Evolutionary conservation across 768 basidiomycete genomes (phyloP), one percentile per base, ranked within the genome.

Genomic region (Jaapia argillacea): DNA sequence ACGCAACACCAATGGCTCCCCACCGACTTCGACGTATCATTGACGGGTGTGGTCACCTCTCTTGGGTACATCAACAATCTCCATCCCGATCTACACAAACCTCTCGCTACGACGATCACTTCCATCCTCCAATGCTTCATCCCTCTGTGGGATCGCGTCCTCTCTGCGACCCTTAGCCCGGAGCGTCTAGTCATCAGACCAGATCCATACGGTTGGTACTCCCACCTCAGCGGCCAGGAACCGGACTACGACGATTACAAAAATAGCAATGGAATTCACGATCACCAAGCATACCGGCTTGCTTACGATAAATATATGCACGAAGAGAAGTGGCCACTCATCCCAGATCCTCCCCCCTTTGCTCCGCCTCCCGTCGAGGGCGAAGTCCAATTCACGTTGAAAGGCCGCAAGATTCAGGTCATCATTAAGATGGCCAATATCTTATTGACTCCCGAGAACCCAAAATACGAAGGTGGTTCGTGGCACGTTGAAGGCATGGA

Each of bases 61-160:
- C 49, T 51, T 5, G 42, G 41, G 0, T 58, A 58, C 26, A 57
- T 61, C 49, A 58, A 61, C 49, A 58, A 59, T 35, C 44, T 61
- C 5, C 52, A 54, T 36, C 58, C 54, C 1, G 26, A 35, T 0
- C 40, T 48, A 4, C 48, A 56, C 41, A 40, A n/a, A 5, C 31
- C 43, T 6, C 44, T 60, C 1, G 51, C 54, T 41, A 25, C 33
- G 2, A 18, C 54, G 14, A 53, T 60, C 25, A 33, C 47, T 1
- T 22, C 42, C 33, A 49, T 54, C 39, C 46, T 47, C 24, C 45
- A 24, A 14, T 55, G 33, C 12, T 54, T 56, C 40, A 40, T 62
- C 0, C 61, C 59, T 0, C 24, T 62, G 22, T 59, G 52, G 24
- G 57, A 60, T 38, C 48, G 48, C 16, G 58, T 59, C 6, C 47